Conservation (phyloP, 495 filamentous ascomycete genomes). For the Parathielavia appendiculata region DNA sequence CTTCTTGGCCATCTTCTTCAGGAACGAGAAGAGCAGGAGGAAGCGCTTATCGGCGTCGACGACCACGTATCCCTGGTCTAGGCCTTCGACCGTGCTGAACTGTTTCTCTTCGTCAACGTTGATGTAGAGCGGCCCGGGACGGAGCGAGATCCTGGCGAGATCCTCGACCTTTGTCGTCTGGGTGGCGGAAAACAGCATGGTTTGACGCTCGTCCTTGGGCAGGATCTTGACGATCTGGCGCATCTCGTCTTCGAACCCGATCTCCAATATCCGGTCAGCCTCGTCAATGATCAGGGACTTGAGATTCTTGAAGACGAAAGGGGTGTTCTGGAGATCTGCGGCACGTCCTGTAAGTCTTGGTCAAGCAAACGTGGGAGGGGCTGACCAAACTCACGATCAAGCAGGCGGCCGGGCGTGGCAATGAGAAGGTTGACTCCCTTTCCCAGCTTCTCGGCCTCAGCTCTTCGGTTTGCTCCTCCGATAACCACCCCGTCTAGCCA, state of each 20-base stretch:
- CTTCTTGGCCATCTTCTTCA: conserved; percentile 84
- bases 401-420: conserved; percentile 84
- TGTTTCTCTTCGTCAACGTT: conserved; percentile 64
- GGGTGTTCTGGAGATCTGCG: conserved; percentile 77
- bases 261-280: conserved; percentile 89
- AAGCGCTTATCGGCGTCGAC: conserved; percentile 93
- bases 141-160: conserved; percentile 85
- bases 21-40: conserved; percentile 89
- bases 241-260: conserved; percentile 99
- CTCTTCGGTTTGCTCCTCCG: conserved; percentile 84
- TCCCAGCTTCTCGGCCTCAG: conserved; percentile 87
- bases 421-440: conserved; percentile 95
- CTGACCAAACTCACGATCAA: conserved; percentile 56
- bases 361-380: background rate
- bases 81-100: conserved; percentile 71
- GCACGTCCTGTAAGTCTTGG: conserved; percentile 3
- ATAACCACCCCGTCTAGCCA: conserved; percentile 78
- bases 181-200: conserved; percentile 95
- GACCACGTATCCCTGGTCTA: conserved; percentile 93
- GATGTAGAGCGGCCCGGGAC: conserved; percentile 90
- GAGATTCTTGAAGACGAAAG: conserved; percentile 90
- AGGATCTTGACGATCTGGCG: conserved; percentile 94
- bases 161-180: conserved; percentile 99
- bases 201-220: conserved; percentile 82
- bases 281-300: conserved; percentile 78